Base-by-base conservation (phyloP, 495 filamentous ascomycete species). In the Aspergillus panamensis region DNA sequence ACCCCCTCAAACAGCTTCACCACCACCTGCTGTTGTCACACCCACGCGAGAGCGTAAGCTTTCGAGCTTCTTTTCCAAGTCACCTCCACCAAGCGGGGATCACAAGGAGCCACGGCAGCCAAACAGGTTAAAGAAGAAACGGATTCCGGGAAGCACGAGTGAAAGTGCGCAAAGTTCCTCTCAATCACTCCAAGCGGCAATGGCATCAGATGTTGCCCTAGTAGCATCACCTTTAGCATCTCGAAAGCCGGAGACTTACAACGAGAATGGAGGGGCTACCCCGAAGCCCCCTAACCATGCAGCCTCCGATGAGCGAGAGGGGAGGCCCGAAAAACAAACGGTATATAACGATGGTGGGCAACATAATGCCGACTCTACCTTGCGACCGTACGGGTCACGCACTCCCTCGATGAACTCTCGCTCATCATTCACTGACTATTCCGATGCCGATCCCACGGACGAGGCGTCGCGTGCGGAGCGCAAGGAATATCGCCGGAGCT, bases 101-200 rank as follows among this genome's bases (percentile, higher is more conserved):
- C 77, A 78, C 39, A 82, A 80, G 53, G 83, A 81, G 12, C 48
- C 45, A 13, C 80, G 88, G 45, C 85, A 86, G 65, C 88, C 90
- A 2, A 96, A 95, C 59, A 93, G 93, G 70, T 70, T 97, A 60
- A 85, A 82, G 66, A 97, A 97, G 73, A 92, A 88, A 73, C 82
- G 87, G 39, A 75, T 88, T 29, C 84, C 86, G 2, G 84, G 85
- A 16, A 89, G 87, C 63, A 77, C 84, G 16, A 90, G 89, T 61
- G 84, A 82, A 30, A 95, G 91, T 62, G 91, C 92, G 1, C 89
- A 96, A 57, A 94, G 90, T 58, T 97, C 92, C 7, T 85, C 84
- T 7, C 80, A 86, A 1, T 96, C 91, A 3, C 73, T 97, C 14
- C 77, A 82, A 31, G 53, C 73, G 62, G 61, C 66, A 51, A 66